phyloP scores from a whole-genome alignment of 1,284 basidiomycete genomes.

The Cerrena zonata region DNA sequence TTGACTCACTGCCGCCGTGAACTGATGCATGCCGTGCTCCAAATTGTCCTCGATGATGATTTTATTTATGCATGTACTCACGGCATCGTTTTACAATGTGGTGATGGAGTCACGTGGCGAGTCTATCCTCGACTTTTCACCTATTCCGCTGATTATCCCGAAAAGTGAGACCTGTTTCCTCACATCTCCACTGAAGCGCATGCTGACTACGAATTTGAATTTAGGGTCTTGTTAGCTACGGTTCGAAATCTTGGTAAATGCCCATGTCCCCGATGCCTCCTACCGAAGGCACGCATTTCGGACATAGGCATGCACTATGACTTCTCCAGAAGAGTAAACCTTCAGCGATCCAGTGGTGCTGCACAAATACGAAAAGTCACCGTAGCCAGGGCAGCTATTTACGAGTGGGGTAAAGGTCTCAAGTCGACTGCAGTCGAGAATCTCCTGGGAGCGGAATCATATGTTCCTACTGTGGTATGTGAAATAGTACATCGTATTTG shows the following conservation, averaged over 20 bases:
- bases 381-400: neutral
- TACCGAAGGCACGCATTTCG: constrained; percentile 10
- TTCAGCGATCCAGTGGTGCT: neutral
- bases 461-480: constrained; percentile 1
- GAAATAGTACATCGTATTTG: too few species aligned
- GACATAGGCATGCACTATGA: neutral
- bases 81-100: constrained; percentile 23
- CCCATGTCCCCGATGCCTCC: constrained; percentile 25
- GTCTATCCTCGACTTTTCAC: constrained; percentile 17
- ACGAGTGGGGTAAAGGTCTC: neutral
- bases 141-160: constrained; percentile 29
- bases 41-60: constrained; percentile 19
- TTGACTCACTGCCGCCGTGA: constrained; percentile 18
- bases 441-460: neutral
- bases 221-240: constrained; percentile 27
- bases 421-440: neutral
- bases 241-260: constrained; percentile 22
- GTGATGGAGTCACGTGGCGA: constrained; percentile 13
- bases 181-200: neutral
- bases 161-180: constrained; percentile 13
- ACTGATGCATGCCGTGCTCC: constrained; percentile 28
- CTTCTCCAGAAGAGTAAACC: neutral
- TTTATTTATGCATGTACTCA: constrained; percentile 23
- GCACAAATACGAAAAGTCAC: neutral
- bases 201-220: neutral